Conservation (phyloP, 495 filamentous ascomycete genomes). For the Hypoxylon crocopeplum region DNA sequence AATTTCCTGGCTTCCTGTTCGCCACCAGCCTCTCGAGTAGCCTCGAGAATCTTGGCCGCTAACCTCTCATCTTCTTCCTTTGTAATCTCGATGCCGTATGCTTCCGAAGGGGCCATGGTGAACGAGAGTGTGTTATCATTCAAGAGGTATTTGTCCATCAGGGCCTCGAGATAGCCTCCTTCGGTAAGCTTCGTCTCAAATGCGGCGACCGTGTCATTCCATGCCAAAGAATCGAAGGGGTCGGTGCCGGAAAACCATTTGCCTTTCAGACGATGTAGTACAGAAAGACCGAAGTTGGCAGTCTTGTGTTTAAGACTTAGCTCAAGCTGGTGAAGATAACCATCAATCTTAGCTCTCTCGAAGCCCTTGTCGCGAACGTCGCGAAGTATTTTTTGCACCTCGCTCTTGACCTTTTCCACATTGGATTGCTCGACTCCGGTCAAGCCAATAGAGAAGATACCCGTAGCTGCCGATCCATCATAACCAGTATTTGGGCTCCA, state of each 20-base stretch:
- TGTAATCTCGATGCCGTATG: slow-evolving; percentile 73
- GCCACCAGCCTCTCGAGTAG: slow-evolving; percentile 70
- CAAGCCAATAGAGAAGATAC: slow-evolving; percentile 88
- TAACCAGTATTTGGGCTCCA: slow-evolving; percentile 95
- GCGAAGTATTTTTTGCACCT: slow-evolving; percentile 70
- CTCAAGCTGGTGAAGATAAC: slow-evolving; percentile 91
- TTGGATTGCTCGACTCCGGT: slow-evolving; percentile 83
- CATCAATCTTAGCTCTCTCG: slow-evolving; percentile 86
- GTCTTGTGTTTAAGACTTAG: slow-evolving; percentile 92
- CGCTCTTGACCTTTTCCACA: slow-evolving; percentile 75
- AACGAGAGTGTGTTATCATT: slow-evolving; percentile 88
- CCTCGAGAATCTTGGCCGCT: slow-evolving; percentile 70
- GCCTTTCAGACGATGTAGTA: slow-evolving; percentile 86
- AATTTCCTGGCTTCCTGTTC: slow-evolving; percentile 71
- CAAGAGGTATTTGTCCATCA: slow-evolving; percentile 89
- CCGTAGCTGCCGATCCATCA: slow-evolving; percentile 74
- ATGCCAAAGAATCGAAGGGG: slow-evolving; percentile 86
- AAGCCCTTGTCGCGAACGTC: slow-evolving; percentile 76
- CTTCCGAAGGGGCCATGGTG: slow-evolving; percentile 87
- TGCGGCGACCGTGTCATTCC: slow-evolving; percentile 82
- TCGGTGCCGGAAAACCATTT: slow-evolving; percentile 95
- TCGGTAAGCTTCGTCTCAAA: slow-evolving; percentile 77
- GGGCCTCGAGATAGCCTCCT: slow-evolving; percentile 78
- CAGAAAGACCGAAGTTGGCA: slow-evolving; percentile 87
- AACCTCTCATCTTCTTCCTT: slow-evolving; percentile 79